Percentiles rank a stretch among this genome's conserved stretches.
Evolutionary conservation across 202 grass and related monocot genomes (phyloP).

Genomic region (Zizania palustris): DNA sequence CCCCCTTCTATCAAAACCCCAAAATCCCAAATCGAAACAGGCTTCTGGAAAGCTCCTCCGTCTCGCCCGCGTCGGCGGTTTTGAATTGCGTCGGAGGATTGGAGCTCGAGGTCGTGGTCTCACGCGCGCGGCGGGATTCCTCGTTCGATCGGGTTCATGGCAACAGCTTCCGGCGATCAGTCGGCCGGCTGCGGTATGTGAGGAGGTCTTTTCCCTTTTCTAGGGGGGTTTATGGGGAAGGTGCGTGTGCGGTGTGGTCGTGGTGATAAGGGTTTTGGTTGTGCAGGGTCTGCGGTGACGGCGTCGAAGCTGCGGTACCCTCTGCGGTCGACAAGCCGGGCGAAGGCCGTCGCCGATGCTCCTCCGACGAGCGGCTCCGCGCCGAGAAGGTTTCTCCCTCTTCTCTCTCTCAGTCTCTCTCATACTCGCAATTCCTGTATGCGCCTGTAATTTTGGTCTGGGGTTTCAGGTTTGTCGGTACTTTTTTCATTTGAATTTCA

Average conservation of each 20-base stretch:
- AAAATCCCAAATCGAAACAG: not conserved
- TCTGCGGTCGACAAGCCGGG: conserved; percentile 58
- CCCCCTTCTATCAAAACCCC: too few relatives aligned
- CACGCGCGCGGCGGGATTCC: not conserved
- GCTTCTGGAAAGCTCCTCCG: conserved; percentile 14
- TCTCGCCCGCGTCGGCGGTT: too few relatives aligned
- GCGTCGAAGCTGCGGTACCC: conserved; percentile 72
- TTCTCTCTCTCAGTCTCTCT: too few relatives aligned
- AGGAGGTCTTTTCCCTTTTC: too few relatives aligned
- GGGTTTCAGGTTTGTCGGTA: not conserved
- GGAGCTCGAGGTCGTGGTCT: not conserved
- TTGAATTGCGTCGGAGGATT: too few relatives aligned
- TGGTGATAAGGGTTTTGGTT: conserved; percentile 13
- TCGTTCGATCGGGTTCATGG: conserved; percentile 18
- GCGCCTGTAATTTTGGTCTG: too few relatives aligned
- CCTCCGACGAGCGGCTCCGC: conserved; percentile 24
- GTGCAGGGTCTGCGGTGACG: conserved; percentile 42
- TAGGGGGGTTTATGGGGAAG: not conserved
- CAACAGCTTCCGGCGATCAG: conserved; percentile 45
- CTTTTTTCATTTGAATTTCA: not conserved
- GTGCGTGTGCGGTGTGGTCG: too few relatives aligned
- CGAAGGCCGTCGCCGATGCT: conserved; percentile 40
- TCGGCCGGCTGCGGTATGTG: conserved; percentile 23
- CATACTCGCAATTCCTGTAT: not conserved
- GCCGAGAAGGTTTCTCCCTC: conserved; percentile 47